Base-by-base conservation (phyloP, 2,329 filamentous ascomycete species). In the Scedosporium aurantiacum region DNA sequence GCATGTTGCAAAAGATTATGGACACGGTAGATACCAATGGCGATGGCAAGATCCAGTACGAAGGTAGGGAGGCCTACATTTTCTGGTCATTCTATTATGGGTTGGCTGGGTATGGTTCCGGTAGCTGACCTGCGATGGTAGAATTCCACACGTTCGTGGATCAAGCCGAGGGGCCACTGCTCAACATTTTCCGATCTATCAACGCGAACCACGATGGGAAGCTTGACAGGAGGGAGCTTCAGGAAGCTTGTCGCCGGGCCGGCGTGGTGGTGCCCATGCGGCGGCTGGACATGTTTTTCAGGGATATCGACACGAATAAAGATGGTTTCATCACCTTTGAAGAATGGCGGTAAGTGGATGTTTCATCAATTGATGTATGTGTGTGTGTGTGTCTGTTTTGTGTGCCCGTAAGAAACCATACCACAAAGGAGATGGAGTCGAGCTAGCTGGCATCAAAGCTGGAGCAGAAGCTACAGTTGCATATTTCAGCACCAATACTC, bases 91-190 rank as follows among this genome's bases (percentile, higher is more conserved):
- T 18, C 12, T 23, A 23, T 27, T 2, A 27, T n/a, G 16, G 25
- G 14, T 25, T 47, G 16, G 58, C 57, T 23, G 55, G 27, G 32
- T 37, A 37, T 12, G 32, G 32, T 37, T 37, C 32, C 32, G 43
- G 50, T 63, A 8, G 32, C 55, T 50, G 32, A 62, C 58, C 8
- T 41, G 52, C 21, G 57, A 37, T 37, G 18, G 8, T 71, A 94
- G 94, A 99, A 77, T 99, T 99, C 70, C 87, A 87, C 65, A 81
- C 79, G 50, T 97, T 97, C 70, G 91, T 97, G 70, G 84, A 92
- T 69, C 83, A 89, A 63, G 91, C 94, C 50, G 94, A 99, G 74
- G 83, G 83, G 63, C 88, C 97, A 72, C 83, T 99, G 12, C 87
- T 84, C 73, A 74, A 82, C 60, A 83, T 99, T 23, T 99, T 99